These are phyloP conservation scores for Fusarium sp. DNA, from an alignment of 2,329 filamentous ascomycete genomes.

Conservation along the genomic window DNA sequence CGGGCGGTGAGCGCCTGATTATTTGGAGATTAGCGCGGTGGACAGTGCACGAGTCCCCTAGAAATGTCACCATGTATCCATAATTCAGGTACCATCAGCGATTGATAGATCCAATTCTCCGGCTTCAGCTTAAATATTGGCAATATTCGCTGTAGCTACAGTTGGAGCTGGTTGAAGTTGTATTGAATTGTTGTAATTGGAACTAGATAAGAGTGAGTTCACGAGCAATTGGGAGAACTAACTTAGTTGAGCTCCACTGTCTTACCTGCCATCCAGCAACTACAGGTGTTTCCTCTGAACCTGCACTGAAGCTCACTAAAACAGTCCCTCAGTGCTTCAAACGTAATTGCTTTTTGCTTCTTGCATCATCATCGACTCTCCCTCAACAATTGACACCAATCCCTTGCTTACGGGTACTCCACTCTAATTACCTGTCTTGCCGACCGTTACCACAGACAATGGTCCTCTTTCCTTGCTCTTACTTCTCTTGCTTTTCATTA, in stretches of 20 bases:
- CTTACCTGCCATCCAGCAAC: neutral
- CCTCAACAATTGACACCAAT: slow-evolving; percentile 1
- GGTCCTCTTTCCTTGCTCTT: slow-evolving; percentile 16
- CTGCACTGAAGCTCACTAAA: neutral
- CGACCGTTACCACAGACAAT: slow-evolving; percentile 11
- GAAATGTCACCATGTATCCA: neutral
- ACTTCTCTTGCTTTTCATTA: neutral
- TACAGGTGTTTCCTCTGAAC: neutral
- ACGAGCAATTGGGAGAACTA: neutral
- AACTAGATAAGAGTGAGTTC: neutral
- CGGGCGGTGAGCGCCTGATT: slow-evolving; percentile 44
- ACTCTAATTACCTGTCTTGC: slow-evolving; percentile 34
- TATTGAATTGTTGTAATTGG: neutral
- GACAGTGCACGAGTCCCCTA: slow-evolving; percentile 4
- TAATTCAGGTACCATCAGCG: neutral
- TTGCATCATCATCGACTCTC: slow-evolving; percentile 14
- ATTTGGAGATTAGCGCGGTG: slow-evolving; percentile 6
- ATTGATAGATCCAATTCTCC: neutral
- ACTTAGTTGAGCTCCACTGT: neutral
- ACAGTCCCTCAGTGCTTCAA: neutral
- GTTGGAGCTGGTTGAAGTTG: no score
- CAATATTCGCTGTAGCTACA: neutral
- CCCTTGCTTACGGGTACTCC: slow-evolving; percentile 28
- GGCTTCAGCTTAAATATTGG: neutral
- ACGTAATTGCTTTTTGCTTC: slow-evolving; percentile 27